A percentile compares a stretch with the other conserved stretches of the same genome.
phyloP scores from a whole-genome alignment of 2,329 filamentous ascomycete species.

The Ploettnerulaceae sp. region DNA sequence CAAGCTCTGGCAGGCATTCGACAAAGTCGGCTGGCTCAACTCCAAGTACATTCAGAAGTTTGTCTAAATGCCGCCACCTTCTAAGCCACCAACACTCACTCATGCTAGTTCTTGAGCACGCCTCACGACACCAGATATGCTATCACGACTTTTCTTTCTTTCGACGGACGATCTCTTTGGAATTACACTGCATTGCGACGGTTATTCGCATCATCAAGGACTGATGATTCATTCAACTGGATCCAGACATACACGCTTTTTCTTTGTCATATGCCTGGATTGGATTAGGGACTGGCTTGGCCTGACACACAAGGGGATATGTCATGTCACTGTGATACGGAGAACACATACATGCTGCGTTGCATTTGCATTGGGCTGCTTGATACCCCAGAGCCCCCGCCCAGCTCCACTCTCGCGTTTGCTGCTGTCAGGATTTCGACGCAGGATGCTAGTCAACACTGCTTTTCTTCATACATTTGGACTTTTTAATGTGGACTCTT shows the following conservation, averaged over 20 bases:
- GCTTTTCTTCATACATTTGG: background rate
- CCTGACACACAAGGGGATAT: slow-evolving; percentile 5
- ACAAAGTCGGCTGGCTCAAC: slow-evolving; percentile 76
- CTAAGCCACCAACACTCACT: too few species aligned
- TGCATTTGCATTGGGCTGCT: slow-evolving; percentile 28
- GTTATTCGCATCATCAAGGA: slow-evolving; percentile 19
- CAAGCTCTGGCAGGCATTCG: slow-evolving; percentile 84
- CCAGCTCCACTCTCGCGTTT: slow-evolving; percentile 30
- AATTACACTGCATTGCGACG: slow-evolving; percentile 25
- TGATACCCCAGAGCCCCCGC: slow-evolving; percentile 33
- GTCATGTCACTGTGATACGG: slow-evolving; percentile 11
- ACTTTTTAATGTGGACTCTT: background rate
- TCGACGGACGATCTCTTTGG: background rate
- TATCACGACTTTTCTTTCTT: slow-evolving; percentile 15
- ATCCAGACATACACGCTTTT: slow-evolving; percentile 19
- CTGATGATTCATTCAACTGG: slow-evolving; percentile 20
- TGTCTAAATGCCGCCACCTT: slow-evolving; percentile 13
- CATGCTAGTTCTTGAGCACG: slow-evolving; percentile 4
- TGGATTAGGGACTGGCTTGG: slow-evolving; percentile 11
- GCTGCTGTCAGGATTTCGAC: background rate
- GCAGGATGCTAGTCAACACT: background rate
- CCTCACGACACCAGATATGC: slow-evolving; percentile 14
- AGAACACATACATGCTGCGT: slow-evolving; percentile 14
- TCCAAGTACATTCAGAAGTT: slow-evolving; percentile 25
- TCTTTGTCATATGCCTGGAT: slow-evolving; percentile 22